A percentile compares a stretch with the other conserved stretches of the same genome.
phyloP scores from a whole-genome alignment of 1,284 basidiomycete genomes.

The Exsudoporus floridanus region DNA sequence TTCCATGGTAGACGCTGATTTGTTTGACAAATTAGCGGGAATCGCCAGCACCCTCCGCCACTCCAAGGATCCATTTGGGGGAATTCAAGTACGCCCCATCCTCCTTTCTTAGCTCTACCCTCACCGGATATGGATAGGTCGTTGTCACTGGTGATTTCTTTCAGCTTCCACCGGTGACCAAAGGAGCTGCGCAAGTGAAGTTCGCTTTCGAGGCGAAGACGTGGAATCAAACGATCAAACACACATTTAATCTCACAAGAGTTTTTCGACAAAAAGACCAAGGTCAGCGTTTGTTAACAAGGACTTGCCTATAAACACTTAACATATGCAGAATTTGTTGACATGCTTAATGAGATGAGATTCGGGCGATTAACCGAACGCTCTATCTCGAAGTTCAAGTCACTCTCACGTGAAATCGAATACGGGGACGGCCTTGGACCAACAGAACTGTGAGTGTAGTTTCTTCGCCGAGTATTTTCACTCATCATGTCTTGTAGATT shows the following conservation, averaged over 20 bases:
- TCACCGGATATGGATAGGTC: slow-evolving; percentile 45
- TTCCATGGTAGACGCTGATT: slow-evolving; percentile 88
- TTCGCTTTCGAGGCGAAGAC: slow-evolving; percentile 85
- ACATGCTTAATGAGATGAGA: slow-evolving; percentile 92
- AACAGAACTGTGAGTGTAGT: slow-evolving; percentile 66
- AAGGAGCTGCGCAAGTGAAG: slow-evolving; percentile 40
- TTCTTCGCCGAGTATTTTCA: slow-evolving; percentile 1
- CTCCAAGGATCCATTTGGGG: slow-evolving; percentile 73
- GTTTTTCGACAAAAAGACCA: slow-evolving; percentile 71
- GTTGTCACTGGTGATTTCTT: slow-evolving; percentile 91
- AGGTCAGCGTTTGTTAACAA: slow-evolving; percentile 38
- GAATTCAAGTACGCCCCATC: slow-evolving; percentile 68
- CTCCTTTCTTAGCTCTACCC: not conserved
- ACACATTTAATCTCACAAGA: slow-evolving; percentile 57
- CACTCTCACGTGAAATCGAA: slow-evolving; percentile 54
- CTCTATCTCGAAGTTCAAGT: slow-evolving; percentile 62
- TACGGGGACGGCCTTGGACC: slow-evolving; percentile 77
- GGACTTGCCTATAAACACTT: not conserved
- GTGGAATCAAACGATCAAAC: slow-evolving; percentile 64
- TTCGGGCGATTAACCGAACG: slow-evolving; percentile 65
- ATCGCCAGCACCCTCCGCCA: slow-evolving; percentile 67
- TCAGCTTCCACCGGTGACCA: slow-evolving; percentile 89
- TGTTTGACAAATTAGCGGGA: slow-evolving; percentile 82
- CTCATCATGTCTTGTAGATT: slow-evolving; percentile 48
- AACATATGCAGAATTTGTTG: slow-evolving; percentile 64